A percentile compares a stretch with the other conserved stretches of the same genome.
Conservation (phyloP, 83 land plant genomes). For the Thuja plicata region DNA sequence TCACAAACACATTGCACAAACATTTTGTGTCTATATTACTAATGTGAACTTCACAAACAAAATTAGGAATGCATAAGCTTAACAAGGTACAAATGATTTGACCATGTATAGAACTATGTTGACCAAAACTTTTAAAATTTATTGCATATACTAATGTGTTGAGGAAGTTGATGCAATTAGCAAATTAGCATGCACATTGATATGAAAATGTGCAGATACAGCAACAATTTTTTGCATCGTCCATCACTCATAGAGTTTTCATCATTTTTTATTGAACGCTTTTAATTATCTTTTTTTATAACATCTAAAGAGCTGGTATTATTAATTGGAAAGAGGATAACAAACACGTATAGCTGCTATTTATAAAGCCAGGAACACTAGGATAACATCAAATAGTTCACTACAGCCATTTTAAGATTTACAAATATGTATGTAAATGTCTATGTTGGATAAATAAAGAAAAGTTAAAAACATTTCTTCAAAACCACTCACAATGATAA, state of each 20-base stretch:
- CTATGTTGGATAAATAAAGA: too few relatives aligned
- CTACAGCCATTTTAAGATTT: too few relatives aligned
- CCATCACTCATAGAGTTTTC: background rate
- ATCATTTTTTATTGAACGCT: background rate
- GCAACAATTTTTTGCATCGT: background rate
- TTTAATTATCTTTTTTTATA: background rate
- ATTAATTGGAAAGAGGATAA: too few relatives aligned
- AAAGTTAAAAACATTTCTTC: too few relatives aligned
- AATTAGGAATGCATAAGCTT: background rate
- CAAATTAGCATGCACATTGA: background rate
- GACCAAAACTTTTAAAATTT: background rate
- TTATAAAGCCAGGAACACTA: too few relatives aligned
- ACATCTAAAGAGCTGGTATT: too few relatives aligned
- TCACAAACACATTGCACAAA: background rate
- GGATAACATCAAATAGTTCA: too few relatives aligned
- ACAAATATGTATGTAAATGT: too few relatives aligned
- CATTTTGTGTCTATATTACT: background rate
- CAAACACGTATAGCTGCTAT: too few relatives aligned
- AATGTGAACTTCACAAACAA: background rate
- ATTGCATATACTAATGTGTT: background rate
- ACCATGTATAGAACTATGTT: background rate
- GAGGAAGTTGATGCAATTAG: background rate
- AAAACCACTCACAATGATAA: too few relatives aligned
- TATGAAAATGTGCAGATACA: background rate
- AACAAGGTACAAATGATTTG: background rate